Percentiles rank a stretch among this genome's conserved stretches.
These are phyloP conservation scores for Chlorophyllum brunneum DNA, from an alignment of 768 basidiomycete species.

Conservation along the genomic window DNA sequence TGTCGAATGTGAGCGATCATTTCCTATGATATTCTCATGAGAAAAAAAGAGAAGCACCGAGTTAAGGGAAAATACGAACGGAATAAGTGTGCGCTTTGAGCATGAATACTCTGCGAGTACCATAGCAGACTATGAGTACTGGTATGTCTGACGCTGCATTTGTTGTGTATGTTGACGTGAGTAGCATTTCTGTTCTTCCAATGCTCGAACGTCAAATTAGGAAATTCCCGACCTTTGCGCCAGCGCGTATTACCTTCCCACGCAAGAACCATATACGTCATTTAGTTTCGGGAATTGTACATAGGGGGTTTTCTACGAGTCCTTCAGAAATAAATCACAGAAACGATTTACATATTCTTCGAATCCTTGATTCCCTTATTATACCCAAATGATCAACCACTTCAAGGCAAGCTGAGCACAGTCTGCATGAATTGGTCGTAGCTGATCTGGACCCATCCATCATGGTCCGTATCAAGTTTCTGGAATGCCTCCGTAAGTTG, in stretches of 20 bases:
- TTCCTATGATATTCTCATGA: constrained; percentile 17
- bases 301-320: not conserved
- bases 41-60: not conserved
- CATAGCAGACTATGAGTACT: constrained; percentile 8
- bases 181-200: not conserved
- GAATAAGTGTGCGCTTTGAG: constrained; percentile 1
- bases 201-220: not conserved
- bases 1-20: constrained; percentile 15
- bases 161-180: constrained; percentile 7
- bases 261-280: not conserved
- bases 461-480: constrained; percentile 57
- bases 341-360: not conserved
- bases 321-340: too few species aligned
- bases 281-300: not conserved
- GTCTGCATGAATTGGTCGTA: constrained; percentile 73
- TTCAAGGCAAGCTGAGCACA: constrained; percentile 59
- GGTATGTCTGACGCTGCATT: not conserved
- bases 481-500: constrained; percentile 72
- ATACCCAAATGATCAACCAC: not conserved
- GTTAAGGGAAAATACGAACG: not conserved
- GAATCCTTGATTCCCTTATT: not conserved
- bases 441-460: constrained; percentile 72
- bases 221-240: not conserved
- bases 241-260: not conserved
- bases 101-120: constrained; percentile 3